phyloP scores from a whole-genome alignment of 805 yeast species.

The Metschnikowia peoriensis region DNA sequence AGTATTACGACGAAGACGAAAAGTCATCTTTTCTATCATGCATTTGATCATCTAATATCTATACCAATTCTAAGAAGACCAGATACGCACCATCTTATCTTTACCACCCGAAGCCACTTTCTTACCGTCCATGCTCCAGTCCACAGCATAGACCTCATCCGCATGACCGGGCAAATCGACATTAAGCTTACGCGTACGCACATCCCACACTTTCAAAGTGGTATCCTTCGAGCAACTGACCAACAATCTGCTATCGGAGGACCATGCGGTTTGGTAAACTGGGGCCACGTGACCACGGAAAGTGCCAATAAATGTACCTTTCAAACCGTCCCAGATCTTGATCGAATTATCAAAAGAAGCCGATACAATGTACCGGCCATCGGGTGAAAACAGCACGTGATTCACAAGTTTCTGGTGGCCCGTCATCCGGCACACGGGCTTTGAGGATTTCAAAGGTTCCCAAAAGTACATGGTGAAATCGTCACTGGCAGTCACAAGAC shows the following conservation, averaged over 20 bases:
- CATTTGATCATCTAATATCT: too few species aligned
- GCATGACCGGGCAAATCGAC: slow-evolving; percentile 94
- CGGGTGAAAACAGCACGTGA: slow-evolving; percentile 94
- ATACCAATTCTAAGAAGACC: slow-evolving; percentile 49
- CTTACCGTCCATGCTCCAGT: slow-evolving; percentile 95
- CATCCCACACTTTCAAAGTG: slow-evolving; percentile 94
- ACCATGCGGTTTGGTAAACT: slow-evolving; percentile 97
- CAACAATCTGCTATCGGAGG: slow-evolving; percentile 85
- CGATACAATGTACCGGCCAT: slow-evolving; percentile 85
- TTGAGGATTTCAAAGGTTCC: slow-evolving; percentile 80
- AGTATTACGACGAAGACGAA: too few species aligned
- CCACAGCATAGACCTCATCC: slow-evolving; percentile 95
- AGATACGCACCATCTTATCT: slow-evolving; percentile 88
- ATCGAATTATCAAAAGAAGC: slow-evolving; percentile 95
- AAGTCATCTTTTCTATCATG: too few species aligned
- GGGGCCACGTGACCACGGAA: slow-evolving; percentile 97
- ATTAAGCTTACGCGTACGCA: slow-evolving; percentile 75
- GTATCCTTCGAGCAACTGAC: slow-evolving; percentile 96
- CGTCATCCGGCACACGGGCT: slow-evolving; percentile 91
- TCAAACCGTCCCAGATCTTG: slow-evolving; percentile 93
- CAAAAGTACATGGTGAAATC: slow-evolving; percentile 97
- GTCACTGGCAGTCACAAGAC: slow-evolving; percentile 92
- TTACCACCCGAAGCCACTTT: slow-evolving; percentile 97
- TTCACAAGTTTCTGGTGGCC: slow-evolving; percentile 97
- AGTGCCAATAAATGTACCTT: slow-evolving; percentile 86